Evolutionary conservation across 1,284 basidiomycete genomes (phyloP), one percentile per base, ranked within the genome.

Genomic region (Moesziomyces antarcticus): DNA sequence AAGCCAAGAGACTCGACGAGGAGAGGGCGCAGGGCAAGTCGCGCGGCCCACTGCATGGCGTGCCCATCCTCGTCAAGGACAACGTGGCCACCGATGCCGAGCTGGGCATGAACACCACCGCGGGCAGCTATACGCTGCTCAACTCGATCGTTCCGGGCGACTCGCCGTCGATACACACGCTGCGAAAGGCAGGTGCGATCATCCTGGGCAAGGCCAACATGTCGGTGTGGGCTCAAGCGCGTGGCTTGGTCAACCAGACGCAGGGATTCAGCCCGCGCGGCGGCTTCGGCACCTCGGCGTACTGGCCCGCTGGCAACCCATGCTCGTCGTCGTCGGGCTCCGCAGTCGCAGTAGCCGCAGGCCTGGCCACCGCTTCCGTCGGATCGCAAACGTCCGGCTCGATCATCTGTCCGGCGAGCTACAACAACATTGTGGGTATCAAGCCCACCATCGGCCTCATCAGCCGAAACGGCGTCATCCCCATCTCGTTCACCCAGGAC

Each of bases 11-110:
- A 16, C 83, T 90, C 9, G 91, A 91, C 64, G 68, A 73, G 1
- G 90, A 91, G 75, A 85, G 90, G 3, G 83, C 84, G 22, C 49
- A 54, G 2, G 85, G 77, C 0, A 88, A 89, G 1, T 84, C 85
- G 8, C 86, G 89, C 11, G 86, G 90, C n/a, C 75, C 83, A 1
- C 81, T 92, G 43, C 90, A 91, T 74, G 91, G 91, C 0, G 90
- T 92, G 30, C 91, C 91, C 7, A 86, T 91, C 44, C 83, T 91
- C 3, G 75, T 92, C 56, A 92, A 92, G 83, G 90, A 91, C 78
- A 91, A 90, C 74, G 90, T 90, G 35, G 89, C 87, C 0, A 90
- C 89, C 0, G 68, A 88, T 25, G 84, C 86, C 5, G 85, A 85
- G 13, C 22, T 66, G 88, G 89, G 90, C 1, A 88, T 91, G 89